Conservation (phyloP, 306 rosid species). For the Trifolium dubium region DNA sequence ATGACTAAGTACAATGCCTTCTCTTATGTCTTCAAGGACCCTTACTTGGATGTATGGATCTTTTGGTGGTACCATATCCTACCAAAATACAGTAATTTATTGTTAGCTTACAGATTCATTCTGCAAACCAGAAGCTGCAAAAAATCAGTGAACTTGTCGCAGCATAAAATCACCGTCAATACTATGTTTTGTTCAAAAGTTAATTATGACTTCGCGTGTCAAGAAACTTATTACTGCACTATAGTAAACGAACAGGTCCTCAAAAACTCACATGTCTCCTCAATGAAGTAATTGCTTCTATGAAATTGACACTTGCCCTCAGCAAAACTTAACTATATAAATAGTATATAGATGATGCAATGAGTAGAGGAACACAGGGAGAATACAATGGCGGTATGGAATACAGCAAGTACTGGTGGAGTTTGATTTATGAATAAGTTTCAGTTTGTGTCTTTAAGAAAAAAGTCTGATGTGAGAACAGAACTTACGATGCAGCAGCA, state of each 20-base stretch:
- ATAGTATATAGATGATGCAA: background rate
- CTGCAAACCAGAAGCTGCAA: conserved; percentile 1
- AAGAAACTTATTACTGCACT: background rate
- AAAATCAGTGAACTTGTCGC: background rate
- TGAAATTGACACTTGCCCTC: too few relatives aligned
- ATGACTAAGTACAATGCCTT: conserved; percentile 75
- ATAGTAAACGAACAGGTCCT: too few relatives aligned
- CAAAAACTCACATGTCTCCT: too few relatives aligned
- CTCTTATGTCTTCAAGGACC: conserved; percentile 87
- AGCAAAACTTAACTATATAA: too few relatives aligned
- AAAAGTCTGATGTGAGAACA: conserved; percentile 1
- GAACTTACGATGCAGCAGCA: conserved; percentile 6
- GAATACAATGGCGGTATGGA: too few relatives aligned
- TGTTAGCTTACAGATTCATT: conserved; percentile 17
- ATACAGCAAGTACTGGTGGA: too few relatives aligned
- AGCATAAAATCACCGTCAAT: background rate
- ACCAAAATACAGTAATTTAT: conserved; percentile 38
- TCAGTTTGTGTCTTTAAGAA: too few relatives aligned
- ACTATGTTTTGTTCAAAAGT: background rate
- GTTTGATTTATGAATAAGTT: too few relatives aligned
- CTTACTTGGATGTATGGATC: conserved; percentile 94
- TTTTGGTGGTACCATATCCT: conserved; percentile 99
- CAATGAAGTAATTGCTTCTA: too few relatives aligned
- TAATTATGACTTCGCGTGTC: background rate
- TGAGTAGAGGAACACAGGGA: too few relatives aligned